These are phyloP conservation scores for Paramarasmius palmivorus DNA, from an alignment of 1,284 basidiomycete genomes.

Conservation along the genomic window DNA sequence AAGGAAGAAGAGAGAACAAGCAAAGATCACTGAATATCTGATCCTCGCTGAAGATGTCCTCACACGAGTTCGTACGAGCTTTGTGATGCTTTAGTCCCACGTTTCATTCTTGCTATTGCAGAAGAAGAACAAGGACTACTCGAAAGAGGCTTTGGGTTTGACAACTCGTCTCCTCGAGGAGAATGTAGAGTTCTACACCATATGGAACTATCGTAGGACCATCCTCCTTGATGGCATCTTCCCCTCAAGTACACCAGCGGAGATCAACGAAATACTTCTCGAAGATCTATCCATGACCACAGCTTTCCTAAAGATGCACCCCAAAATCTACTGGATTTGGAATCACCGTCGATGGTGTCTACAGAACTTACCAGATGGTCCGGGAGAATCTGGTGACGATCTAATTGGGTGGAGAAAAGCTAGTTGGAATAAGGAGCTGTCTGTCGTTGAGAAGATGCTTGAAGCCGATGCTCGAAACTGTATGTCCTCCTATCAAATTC, in stretches of 20 bases:
- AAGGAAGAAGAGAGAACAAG: conserved; percentile 46
- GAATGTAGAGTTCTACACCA: conserved; percentile 91
- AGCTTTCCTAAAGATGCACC: conserved; percentile 75
- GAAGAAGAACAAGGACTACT: conserved; percentile 71
- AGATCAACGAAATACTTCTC: conserved; percentile 64
- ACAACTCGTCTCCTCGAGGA: conserved; percentile 78
- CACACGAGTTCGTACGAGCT: conserved; percentile 49
- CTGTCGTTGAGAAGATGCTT: conserved; percentile 87
- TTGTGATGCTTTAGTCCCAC: conserved; percentile 2
- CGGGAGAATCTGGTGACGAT: conserved; percentile 43
- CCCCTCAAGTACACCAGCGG: conserved; percentile 55
- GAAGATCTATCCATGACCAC: conserved; percentile 84
- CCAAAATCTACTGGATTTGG: conserved; percentile 98
- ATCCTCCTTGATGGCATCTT: conserved; percentile 80
- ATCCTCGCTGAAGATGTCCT: conserved; percentile 68
- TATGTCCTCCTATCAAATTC: conserved; percentile 38
- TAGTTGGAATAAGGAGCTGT: conserved; percentile 83
- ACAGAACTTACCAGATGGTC: conserved; percentile 77
- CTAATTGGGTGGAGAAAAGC: conserved; percentile 66
- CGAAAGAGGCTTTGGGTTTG: conserved; percentile 65
- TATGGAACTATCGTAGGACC: conserved; percentile 89
- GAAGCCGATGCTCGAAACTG: conserved; percentile 89
- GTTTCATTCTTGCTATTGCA: conserved; percentile 29
- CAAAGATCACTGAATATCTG: conserved; percentile 77
- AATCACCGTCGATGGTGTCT: conserved; percentile 95